phyloP scores from a whole-genome alignment of 2,329 filamentous ascomycete species.

The Periglandula ipomoeae region DNA sequence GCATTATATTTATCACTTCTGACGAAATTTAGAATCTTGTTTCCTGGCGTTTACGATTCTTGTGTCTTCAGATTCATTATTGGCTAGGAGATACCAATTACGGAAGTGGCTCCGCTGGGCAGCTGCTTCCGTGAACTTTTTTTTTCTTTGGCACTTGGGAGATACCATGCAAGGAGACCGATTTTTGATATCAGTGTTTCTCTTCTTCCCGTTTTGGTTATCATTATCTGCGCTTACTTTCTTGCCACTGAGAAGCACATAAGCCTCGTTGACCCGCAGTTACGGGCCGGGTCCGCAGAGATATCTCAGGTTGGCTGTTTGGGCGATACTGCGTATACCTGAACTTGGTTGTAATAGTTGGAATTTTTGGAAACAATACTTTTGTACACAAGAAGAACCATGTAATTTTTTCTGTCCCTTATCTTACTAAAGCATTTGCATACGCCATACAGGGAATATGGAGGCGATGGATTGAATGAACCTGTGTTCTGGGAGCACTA shows the following conservation, averaged over 20 bases:
- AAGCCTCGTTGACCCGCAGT: not conserved
- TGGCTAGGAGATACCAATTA: slow-evolving; percentile 7
- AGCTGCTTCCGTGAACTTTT: not conserved
- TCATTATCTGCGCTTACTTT: not conserved
- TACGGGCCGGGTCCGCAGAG: not conserved
- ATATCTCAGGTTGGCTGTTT: not conserved
- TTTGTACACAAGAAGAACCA: not conserved
- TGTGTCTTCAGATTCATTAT: not conserved
- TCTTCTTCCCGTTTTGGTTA: not conserved
- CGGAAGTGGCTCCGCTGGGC: not conserved
- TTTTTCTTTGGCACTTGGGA: not conserved
- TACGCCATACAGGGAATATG: not conserved
- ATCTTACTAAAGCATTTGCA: not conserved
- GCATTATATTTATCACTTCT: not conserved
- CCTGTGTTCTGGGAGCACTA: not conserved
- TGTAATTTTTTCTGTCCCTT: not conserved
- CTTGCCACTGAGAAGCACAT: not conserved
- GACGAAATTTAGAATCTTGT: not conserved
- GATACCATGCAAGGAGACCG: slow-evolving; percentile 5
- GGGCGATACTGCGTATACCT: not conserved
- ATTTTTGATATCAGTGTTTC: not conserved
- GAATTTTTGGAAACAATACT: not conserved
- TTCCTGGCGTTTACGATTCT: not conserved
- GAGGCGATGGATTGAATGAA: not conserved
- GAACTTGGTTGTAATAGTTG: not conserved